Percentiles rank a stretch among this genome's conserved stretches.
Conservation (phyloP, 306 rosid species). For the Glycyrrhiza uralensis region DNA sequence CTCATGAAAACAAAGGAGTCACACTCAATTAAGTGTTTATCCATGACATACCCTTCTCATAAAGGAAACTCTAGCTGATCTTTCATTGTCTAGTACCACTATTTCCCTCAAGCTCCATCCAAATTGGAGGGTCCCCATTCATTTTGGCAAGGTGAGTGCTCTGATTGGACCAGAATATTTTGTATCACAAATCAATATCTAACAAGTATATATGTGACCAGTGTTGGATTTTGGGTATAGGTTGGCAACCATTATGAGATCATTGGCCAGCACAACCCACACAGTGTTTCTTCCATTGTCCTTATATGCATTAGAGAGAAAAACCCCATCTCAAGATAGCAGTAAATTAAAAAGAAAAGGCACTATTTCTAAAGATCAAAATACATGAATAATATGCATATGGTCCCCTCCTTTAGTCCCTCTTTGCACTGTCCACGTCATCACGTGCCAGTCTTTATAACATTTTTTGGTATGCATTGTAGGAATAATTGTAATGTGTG, state of each 20-base stretch:
- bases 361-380: too few relatives aligned
- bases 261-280: background rate
- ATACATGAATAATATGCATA: background rate
- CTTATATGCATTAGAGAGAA: background rate
- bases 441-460: constrained; percentile 26
- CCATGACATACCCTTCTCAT: background rate
- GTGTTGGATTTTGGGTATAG: background rate
- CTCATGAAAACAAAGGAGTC: background rate
- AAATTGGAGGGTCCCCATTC: background rate
- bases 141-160: background rate
- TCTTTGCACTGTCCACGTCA: constrained; percentile 9
- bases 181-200: background rate
- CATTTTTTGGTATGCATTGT: background rate
- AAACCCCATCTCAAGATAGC: background rate
- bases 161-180: background rate
- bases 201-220: background rate
- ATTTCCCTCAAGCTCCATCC: constrained; percentile 2
- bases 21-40: background rate
- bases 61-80: background rate
- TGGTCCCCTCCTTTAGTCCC: constrained; percentile 22
- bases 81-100: constrained; percentile 17
- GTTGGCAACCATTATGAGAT: background rate
- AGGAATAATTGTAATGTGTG: background rate
- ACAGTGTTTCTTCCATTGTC: constrained; percentile 11
- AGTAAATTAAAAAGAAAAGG: too few relatives aligned